Base-by-base conservation (phyloP, 2,329 filamentous ascomycete genomes). In the Penicillium sp. region DNA sequence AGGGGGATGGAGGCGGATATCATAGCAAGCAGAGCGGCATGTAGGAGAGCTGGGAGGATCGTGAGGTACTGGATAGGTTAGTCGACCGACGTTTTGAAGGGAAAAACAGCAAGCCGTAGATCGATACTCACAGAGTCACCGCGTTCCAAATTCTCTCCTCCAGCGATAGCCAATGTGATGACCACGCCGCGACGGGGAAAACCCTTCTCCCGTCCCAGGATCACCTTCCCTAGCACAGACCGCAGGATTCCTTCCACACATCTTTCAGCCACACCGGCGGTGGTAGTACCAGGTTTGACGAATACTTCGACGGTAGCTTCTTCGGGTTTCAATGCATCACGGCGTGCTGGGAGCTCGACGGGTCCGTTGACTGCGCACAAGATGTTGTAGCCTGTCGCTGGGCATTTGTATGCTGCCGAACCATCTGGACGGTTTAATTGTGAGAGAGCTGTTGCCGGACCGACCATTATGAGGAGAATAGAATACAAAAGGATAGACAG, bases 251-350 rank as follows among this genome's bases (percentile, higher is more conserved):
- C 82, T 72, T 96, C 91, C 19, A 95, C 81, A 70, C 95, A 89
- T 60, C 89, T 81, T 71, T 91, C 87, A 54, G 85, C 80, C 14
- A 87, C 86, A 84, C 90, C 87, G 75, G 88, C 89, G 38, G 93
- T 84, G 13, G 91, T 91, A 56, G 86, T 84, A 30, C 87, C 86
- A 41, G 92, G 92, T 68, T 93, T 83, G 57, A 99, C 82, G 66
- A 92, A 84, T 50, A 99, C 88, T 71, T 97, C 93, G 57, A 99
- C 78, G 41, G 86, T 82, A 25, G 92, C 89, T 74, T 96, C 90
- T 70, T 95, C 91, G 7, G 93, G 87, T 58, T 93, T 82, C 69
- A 97, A 89, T 19, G 70, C 64, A 66, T 99, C 92, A 62, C 89
- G 83, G 63, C 91, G 82, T 60, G 84, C 70, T 12, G 70, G 83